Evolutionary conservation across 169 alveolate genomes (phyloP), one percentile per base, ranked within the genome.

Genomic region (Perkinsus olseni): DNA sequence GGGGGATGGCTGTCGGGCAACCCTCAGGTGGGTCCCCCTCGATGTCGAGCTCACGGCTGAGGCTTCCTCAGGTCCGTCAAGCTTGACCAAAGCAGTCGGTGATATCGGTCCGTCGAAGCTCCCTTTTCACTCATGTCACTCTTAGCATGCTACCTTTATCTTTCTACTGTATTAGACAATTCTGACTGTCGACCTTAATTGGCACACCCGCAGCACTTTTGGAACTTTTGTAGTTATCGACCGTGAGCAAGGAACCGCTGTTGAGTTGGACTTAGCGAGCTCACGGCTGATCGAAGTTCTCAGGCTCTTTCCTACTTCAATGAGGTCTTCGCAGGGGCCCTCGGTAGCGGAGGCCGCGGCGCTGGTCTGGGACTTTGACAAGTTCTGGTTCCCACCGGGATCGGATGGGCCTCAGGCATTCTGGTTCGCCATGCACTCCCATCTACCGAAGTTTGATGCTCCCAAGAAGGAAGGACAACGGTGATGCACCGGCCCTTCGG

Each of bases 361-460:
- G 28, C 82, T 62, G 34, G 82, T 62, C 10, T 62, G 82, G 82
- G 82, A 62, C 36, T 62, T 62, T 28, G 82, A 62, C 31, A 13
- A 28, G 82, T 62, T 62, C 82, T 62, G 82, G 82, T 62, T 62
- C 31, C 82, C 82, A 8, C 37, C 82, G 82, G 82, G 10, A 8
- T 62, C 82, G 37, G 34, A 62, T 24, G 82, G 17, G 31, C 82
- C 82, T 28, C 82, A 62, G 31, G 10, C 37, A 21, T 62, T 62
- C 82, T 62, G 82, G 82, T 62, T 62, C 34, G 82, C 82, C 82
- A 62, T 62, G 82, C 82, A 62, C 34, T 62, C 82, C 82, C 82
- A 62, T 28, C 17, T 62, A 28, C 82, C 82, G 8, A 62, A 62
- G 31, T 62, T 62, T 24, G 82, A 62, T 62, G 82, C 28, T 4